Conservation (phyloP, 192 early-diverging fungal species). For the Cetraspora pellucida region DNA sequence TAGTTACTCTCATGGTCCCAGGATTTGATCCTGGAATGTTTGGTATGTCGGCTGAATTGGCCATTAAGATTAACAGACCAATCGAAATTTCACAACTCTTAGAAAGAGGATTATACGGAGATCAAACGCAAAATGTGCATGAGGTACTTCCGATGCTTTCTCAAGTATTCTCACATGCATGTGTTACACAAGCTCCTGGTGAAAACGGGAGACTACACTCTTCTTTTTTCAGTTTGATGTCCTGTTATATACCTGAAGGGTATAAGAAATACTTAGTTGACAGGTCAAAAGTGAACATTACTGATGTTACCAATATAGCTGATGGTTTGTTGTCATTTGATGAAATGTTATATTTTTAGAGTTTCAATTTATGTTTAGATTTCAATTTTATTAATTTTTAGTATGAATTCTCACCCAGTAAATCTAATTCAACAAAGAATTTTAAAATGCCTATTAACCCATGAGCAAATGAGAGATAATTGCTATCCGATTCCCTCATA, state of each 20-base stretch:
- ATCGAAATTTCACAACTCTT: not conserved
- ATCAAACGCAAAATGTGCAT: not conserved
- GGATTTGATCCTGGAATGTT: not conserved
- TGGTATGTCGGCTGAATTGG: not conserved
- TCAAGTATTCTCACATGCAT: not conserved
- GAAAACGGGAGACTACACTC: not conserved
- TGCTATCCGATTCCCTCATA: not conserved
- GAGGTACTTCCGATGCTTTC: not conserved
- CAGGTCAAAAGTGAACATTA: too few relatives aligned
- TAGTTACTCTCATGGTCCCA: conserved; percentile 3
- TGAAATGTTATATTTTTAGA: too few relatives aligned
- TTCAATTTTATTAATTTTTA: not conserved
- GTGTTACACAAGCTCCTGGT: not conserved
- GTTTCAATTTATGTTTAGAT: not conserved
- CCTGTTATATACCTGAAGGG: not conserved
- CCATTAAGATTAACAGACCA: not conserved
- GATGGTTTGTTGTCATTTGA: too few relatives aligned
- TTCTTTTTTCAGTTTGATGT: not conserved
- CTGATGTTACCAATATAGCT: too few relatives aligned
- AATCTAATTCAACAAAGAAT: not conserved
- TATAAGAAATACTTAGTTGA: not conserved
- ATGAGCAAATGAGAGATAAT: not conserved
- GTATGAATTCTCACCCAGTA: not conserved
- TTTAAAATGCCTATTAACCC: not conserved
- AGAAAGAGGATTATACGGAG: not conserved